These are phyloP conservation scores for Rhizophora mangle DNA, from an alignment of 345 rosid genomes.

Conservation along the genomic window DNA sequence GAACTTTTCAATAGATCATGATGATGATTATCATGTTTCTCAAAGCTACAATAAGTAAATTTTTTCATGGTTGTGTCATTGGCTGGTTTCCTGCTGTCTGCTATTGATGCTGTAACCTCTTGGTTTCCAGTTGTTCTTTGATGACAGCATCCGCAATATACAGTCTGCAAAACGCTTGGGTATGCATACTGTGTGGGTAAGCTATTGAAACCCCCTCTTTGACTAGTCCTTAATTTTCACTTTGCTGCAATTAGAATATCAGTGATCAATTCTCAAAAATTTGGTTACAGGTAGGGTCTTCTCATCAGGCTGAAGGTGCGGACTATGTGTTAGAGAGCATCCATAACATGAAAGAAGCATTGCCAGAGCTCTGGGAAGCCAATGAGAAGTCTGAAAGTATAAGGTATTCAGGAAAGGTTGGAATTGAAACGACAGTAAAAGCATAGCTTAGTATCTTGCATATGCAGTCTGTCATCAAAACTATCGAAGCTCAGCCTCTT, in stretches of 20 bases:
- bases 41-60: too few relatives aligned
- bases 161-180: slow-evolving; percentile 15
- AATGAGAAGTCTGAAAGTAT: slow-evolving; percentile 41
- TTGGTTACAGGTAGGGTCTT: slow-evolving; percentile 56
- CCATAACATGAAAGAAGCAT: slow-evolving; percentile 75
- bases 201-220: background rate
- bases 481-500: background rate
- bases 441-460: slow-evolving; percentile 38
- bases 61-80: too few relatives aligned
- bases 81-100: background rate
- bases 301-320: slow-evolving; percentile 54
- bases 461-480: background rate
- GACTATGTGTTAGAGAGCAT: slow-evolving; percentile 77
- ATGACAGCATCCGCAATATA: slow-evolving; percentile 25
- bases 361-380: slow-evolving; percentile 69
- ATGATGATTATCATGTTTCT: too few relatives aligned
- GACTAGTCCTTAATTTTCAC: background rate
- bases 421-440: slow-evolving; percentile 65
- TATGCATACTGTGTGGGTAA: slow-evolving; percentile 23
- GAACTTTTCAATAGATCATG: background rate
- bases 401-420: slow-evolving; percentile 44
- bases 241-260: background rate
- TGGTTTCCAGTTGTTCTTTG: slow-evolving; percentile 22
- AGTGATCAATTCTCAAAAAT: background rate
- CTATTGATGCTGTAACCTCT: background rate